Evolutionary conservation across 2,329 filamentous ascomycete species (phyloP).

Genomic region (Lecanosticta acicola): DNA sequence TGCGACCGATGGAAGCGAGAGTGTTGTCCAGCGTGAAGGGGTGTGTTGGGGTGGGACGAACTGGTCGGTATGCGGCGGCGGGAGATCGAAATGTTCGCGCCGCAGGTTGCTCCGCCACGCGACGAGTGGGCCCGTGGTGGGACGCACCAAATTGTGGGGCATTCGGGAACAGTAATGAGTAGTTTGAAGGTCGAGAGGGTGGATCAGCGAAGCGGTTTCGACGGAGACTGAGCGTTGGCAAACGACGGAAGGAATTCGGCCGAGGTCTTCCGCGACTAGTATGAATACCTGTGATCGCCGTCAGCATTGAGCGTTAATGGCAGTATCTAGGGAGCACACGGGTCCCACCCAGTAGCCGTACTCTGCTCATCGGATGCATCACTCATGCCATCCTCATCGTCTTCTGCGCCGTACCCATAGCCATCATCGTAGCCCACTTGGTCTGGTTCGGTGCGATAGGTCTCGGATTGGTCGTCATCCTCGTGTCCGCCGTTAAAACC

Average conservation of each 20-base stretch:
- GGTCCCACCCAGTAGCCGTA: constrained; percentile 24
- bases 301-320: constrained; percentile 7
- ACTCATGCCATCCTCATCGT: neutral
- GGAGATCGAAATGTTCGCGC: neutral
- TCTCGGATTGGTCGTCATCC: constrained; percentile 5
- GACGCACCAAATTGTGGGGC: neutral
- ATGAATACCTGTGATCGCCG: constrained; percentile 12
- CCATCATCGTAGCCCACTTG: neutral
- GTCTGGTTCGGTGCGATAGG: neutral
- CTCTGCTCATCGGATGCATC: constrained; percentile 17
- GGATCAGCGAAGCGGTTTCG: constrained; percentile 12
- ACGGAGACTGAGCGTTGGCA: constrained; percentile 10
- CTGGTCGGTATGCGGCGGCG: constrained; percentile 1
- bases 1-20: constrained; percentile 3
- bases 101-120: neutral
- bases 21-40: constrained; percentile 23
- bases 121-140: constrained; percentile 4
- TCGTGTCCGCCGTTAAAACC: constrained; percentile 1
- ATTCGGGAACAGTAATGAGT: constrained; percentile 1
- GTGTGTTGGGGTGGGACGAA: constrained; percentile 10
- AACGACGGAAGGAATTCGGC: constrained; percentile 8
- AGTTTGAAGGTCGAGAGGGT: neutral
- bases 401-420: neutral
- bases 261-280: constrained; percentile 7
- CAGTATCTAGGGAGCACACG: constrained; percentile 6